Conservation (phyloP, 2,329 filamentous ascomycete species). For the Sporothrix dimorphospora region DNA sequence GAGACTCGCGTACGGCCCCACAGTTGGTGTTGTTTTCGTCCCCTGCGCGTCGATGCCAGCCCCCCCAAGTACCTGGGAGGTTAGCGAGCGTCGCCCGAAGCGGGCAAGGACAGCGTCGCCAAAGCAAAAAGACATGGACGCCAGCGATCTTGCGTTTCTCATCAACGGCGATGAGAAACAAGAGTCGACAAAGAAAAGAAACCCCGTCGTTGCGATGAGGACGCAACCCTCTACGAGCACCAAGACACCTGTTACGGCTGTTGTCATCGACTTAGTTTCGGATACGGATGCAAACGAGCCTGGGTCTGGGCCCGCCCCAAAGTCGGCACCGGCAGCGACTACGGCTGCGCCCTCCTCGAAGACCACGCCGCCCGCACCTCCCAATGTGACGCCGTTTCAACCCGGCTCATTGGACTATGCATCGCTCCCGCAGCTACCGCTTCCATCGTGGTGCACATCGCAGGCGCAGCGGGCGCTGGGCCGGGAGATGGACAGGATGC, state of each 20-base stretch:
- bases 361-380: background rate
- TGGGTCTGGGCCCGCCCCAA: background rate
- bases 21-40: background rate
- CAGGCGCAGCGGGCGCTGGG: conserved; percentile 65
- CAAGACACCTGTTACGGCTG: background rate
- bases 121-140: background rate
- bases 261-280: conserved; percentile 7
- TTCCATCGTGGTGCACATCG: conserved; percentile 66
- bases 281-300: background rate
- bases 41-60: conserved; percentile 18
- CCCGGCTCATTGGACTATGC: conserved; percentile 67
- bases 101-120: background rate
- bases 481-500: conserved; percentile 64
- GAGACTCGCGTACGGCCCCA: background rate
- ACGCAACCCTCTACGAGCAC: background rate
- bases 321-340: background rate
- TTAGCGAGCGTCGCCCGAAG: background rate
- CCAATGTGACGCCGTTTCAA: conserved; percentile 54
- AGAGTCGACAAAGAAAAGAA: background rate
- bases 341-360: background rate
- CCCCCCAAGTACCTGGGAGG: background rate
- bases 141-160: background rate
- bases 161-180: background rate
- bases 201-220: background rate
- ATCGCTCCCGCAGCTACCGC: conserved; percentile 65